Evolutionary conservation across 805 yeast genomes (phyloP), one percentile per base, ranked within the genome.

Genomic region (Tetrapisispora namnaoensis): DNA sequence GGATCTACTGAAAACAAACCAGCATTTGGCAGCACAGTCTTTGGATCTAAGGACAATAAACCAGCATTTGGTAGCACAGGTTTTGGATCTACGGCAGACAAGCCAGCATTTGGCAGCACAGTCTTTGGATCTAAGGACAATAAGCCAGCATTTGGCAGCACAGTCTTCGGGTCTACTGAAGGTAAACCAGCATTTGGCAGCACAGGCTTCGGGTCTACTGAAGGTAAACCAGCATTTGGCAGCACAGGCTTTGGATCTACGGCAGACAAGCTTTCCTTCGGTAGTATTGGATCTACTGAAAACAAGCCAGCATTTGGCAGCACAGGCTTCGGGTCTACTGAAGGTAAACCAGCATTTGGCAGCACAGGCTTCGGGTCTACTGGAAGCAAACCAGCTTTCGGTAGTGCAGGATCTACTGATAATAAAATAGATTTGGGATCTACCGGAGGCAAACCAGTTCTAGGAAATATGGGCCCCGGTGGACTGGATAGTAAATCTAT

Each of bases 291-390:
- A 5, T 32, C 32, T 4, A 35, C 16, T n/a, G 28, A 32, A 37
- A 51, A 49, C 10, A 48, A 39, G 13, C 42, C 57, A 21, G 48
- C 51, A 13, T 49, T 51, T 41, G 57, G 53, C 14, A 34, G n/a
- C 24, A 44, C 34, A 16, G 43, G 61, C 1, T 64, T 62, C 45
- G 69, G 67, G 11, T 44, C 60, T 0, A 9, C 30, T 17, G 41
- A 18, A 13, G 21, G 28, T n/a, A 37, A 37, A 36, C 38, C 38
- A 36, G 38, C 38, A 17, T 20, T 21, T 37, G 27, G 27, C 11
- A 39, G 24, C 22, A 34, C 22, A 28, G 37, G 18, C 8, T n/a
- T 32, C 1, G 38, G 30, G 17, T 16, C 43, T 8, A 28, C 58
- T 5, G 53, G 54, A 40, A 51, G 38, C 17, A 46, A 51, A 34